Conservation (phyloP, 2,329 filamentous ascomycete genomes). For the Ceratocystis huliohia region DNA sequence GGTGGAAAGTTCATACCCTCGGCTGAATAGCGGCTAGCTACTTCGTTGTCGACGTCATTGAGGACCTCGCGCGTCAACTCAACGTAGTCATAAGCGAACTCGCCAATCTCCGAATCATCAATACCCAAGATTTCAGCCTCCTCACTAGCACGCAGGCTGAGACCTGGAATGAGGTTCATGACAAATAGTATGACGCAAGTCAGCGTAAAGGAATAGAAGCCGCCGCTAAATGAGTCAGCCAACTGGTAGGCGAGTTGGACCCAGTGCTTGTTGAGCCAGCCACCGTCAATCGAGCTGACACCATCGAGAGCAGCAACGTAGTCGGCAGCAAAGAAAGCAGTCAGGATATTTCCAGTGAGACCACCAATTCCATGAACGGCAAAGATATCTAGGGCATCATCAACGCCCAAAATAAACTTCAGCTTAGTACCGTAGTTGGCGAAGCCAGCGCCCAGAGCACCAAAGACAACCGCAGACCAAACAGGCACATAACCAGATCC, state of each 20-base stretch:
- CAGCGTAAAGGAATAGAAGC: conserved; percentile 63
- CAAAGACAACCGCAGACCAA: conserved; percentile 73
- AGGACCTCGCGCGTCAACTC: conserved; percentile 55
- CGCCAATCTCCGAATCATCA: conserved; percentile 80
- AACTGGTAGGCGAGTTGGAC: conserved; percentile 73
- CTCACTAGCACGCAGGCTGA: conserved; percentile 60
- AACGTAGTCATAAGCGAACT: conserved; percentile 93
- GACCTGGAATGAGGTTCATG: conserved; percentile 64
- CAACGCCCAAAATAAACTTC: conserved; percentile 68
- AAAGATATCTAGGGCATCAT: conserved; percentile 82
- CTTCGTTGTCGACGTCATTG: conserved; percentile 36
- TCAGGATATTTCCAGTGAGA: conserved; percentile 65
- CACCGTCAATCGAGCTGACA: conserved; percentile 51
- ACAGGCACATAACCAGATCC: conserved; percentile 75
- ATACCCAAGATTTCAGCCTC: conserved; percentile 76
- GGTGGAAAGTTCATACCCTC: conserved; percentile 32
- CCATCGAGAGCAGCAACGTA: conserved; percentile 76
- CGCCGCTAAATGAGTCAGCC: conserved; percentile 65
- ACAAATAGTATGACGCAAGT: conserved; percentile 70
- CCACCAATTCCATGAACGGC: conserved; percentile 71
- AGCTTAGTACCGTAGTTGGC: conserved; percentile 88
- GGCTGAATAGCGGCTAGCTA: conserved; percentile 34
- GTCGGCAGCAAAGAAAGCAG: conserved; percentile 71
- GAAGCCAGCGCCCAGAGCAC: conserved; percentile 59
- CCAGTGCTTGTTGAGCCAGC: conserved; percentile 77